Conservation (phyloP, 352 stramenopile species). For the Bremia lactucae region DNA sequence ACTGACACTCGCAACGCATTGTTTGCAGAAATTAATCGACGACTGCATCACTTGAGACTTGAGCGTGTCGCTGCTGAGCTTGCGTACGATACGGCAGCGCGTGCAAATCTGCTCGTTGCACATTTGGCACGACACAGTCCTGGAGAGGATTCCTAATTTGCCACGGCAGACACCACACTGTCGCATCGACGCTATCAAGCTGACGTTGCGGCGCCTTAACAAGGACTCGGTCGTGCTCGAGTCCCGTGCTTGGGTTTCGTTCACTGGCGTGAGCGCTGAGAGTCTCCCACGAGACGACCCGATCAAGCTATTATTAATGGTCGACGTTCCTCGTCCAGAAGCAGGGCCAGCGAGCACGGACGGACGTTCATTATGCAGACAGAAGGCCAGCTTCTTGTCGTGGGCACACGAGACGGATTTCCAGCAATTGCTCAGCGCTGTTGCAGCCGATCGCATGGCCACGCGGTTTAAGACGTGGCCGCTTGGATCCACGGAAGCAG, state of each 20-base stretch:
- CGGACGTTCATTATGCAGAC: slow-evolving; percentile 31
- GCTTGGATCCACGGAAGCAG: slow-evolving; percentile 33
- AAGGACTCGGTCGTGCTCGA: slow-evolving; percentile 12
- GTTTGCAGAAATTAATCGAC: slow-evolving; percentile 54
- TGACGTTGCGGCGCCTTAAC: slow-evolving; percentile 21
- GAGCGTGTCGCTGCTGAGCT: slow-evolving; percentile 34
- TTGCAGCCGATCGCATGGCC: slow-evolving; percentile 30
- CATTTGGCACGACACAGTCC: slow-evolving; percentile 27
- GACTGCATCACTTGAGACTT: slow-evolving; percentile 32
- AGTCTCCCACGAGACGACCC: slow-evolving; percentile 13
- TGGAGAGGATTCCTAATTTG: slow-evolving; percentile 23
- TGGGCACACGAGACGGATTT: slow-evolving; percentile 50
- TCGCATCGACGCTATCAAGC: slow-evolving; percentile 4
- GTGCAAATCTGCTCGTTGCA: slow-evolving; percentile 33
- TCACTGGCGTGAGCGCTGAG: slow-evolving; percentile 17
- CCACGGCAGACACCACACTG: slow-evolving; percentile 28
- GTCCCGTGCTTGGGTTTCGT: slow-evolving; percentile 14
- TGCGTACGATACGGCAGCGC: slow-evolving; percentile 33
- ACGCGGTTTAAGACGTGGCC: slow-evolving; percentile 34
- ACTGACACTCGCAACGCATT: slow-evolving; percentile 38
- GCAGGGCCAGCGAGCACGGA: no score
- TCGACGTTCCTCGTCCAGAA: no score
- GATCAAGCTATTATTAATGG: no score
- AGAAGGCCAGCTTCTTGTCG: slow-evolving; percentile 60
- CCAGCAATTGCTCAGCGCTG: slow-evolving; percentile 48